Percentiles rank a stretch among this genome's conserved stretches.
phyloP scores from a whole-genome alignment of 805 yeast genomes.

The Candida coquimbonensis region DNA sequence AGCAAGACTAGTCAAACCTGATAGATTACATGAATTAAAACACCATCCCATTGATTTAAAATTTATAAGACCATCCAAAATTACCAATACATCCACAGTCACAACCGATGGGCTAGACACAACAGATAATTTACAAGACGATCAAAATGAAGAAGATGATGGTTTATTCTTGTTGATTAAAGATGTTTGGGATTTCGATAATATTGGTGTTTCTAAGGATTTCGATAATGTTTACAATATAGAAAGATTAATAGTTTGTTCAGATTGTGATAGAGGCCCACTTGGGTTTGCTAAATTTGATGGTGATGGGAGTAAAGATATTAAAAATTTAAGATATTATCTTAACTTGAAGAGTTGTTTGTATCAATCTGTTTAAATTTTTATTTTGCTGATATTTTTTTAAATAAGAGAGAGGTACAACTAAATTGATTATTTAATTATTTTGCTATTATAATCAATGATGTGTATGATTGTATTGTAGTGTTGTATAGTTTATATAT shows the following conservation, averaged over 20 bases:
- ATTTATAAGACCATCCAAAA: slow-evolving; percentile 4
- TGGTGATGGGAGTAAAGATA: slow-evolving; percentile 24
- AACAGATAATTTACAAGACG: too few relatives aligned
- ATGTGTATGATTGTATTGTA: too few relatives aligned
- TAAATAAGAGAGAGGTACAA: too few relatives aligned
- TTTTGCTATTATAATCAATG: too few relatives aligned
- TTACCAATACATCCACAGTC: too few relatives aligned
- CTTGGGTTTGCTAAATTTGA: slow-evolving; percentile 55
- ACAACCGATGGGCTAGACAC: too few relatives aligned
- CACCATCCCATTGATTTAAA: slow-evolving; percentile 1
- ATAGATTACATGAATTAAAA: background rate
- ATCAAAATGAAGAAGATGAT: background rate
- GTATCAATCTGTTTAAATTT: slow-evolving; percentile 24
- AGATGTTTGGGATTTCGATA: slow-evolving; percentile 77
- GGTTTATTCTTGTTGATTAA: slow-evolving; percentile 34
- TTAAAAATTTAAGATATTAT: slow-evolving; percentile 35
- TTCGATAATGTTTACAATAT: slow-evolving; percentile 24
- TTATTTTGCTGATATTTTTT: too few relatives aligned
- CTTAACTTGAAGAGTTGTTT: slow-evolving; percentile 40
- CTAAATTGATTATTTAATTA: too few relatives aligned
- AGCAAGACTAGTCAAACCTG: slow-evolving; percentile 18
- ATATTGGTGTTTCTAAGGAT: slow-evolving; percentile 59
- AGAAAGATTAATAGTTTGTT: slow-evolving; percentile 54
- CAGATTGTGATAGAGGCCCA: slow-evolving; percentile 77
- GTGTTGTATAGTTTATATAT: too few relatives aligned